Percentiles rank a stretch among this genome's conserved stretches.
These are phyloP conservation scores for Colletotrichum tanaceti DNA, from an alignment of 2,329 filamentous ascomycete genomes.

Conservation along the genomic window DNA sequence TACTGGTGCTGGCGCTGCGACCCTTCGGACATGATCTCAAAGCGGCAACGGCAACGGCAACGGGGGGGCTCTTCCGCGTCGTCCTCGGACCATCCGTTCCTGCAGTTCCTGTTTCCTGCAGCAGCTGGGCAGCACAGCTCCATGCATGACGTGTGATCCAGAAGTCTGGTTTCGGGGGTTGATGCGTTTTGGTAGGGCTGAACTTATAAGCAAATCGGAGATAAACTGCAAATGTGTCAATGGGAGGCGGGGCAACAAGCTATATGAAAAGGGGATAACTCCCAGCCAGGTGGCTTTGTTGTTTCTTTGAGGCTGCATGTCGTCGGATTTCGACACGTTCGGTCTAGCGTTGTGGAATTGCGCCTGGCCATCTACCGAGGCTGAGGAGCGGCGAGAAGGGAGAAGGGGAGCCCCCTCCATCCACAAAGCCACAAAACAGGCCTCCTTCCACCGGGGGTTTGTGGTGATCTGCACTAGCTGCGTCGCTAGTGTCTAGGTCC, in stretches of 20 bases:
- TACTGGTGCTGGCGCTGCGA: slow-evolving; percentile 46
- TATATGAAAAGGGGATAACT: slow-evolving; percentile 3
- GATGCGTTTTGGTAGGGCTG: slow-evolving; percentile 22
- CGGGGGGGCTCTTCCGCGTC: neutral
- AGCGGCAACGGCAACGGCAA: slow-evolving; percentile 9
- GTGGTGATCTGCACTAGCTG: slow-evolving; percentile 35
- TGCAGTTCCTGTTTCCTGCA: slow-evolving; percentile 2
- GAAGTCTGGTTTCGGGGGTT: slow-evolving; percentile 5
- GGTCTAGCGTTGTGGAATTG: slow-evolving; percentile 27
- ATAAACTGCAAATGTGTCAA: neutral
- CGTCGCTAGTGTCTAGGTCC: slow-evolving; percentile 25
- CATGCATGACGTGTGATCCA: slow-evolving; percentile 21
- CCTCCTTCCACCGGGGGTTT: slow-evolving; percentile 24
- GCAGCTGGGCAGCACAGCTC: slow-evolving; percentile 1
- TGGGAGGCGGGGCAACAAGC: neutral
- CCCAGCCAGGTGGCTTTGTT: slow-evolving; percentile 31
- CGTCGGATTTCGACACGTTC: slow-evolving; percentile 33
- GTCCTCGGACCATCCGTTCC: slow-evolving; percentile 19
- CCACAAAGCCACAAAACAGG: slow-evolving; percentile 29
- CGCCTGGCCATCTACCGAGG: slow-evolving; percentile 5
- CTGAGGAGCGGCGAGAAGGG: neutral
- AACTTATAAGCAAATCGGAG: slow-evolving; percentile 30
- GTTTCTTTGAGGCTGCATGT: slow-evolving; percentile 22
- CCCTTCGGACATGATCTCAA: slow-evolving; percentile 50
- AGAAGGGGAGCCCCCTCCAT: neutral